Conservation (phyloP, 139 green algal genomes). For the Chlamydomonas sp. region DNA sequence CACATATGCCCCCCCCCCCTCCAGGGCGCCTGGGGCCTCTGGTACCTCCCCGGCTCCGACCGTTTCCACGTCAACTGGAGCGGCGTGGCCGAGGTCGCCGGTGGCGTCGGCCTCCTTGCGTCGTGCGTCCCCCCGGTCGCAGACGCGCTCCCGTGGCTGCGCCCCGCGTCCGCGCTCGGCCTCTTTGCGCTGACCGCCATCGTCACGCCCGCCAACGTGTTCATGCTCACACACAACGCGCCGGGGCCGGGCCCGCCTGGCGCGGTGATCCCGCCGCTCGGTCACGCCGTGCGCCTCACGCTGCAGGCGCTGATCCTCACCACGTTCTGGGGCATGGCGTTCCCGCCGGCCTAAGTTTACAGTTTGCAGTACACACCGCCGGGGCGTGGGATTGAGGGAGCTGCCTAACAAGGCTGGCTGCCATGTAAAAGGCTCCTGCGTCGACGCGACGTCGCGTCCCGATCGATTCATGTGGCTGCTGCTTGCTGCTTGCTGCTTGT, state of each 20-base stretch:
- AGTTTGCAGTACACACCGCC: neutral
- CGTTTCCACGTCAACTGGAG: conserved; percentile 44
- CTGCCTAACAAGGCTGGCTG: no score
- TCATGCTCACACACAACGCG: conserved; percentile 46
- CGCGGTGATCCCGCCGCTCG: conserved; percentile 6
- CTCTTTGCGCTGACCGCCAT: conserved; percentile 28
- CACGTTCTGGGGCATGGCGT: conserved; percentile 6
- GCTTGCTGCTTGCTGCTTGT: no score
- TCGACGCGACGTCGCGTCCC: no score
- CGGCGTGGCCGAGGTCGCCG: conserved; percentile 39
- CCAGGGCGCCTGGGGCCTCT: conserved; percentile 40
- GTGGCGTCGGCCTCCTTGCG: conserved; percentile 32
- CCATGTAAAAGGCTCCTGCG: no score
- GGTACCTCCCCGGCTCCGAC: conserved; percentile 33
- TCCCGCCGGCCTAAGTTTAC: no score
- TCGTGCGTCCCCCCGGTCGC: neutral
- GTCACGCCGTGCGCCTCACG: neutral
- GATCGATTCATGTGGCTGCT: no score
- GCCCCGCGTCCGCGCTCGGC: conserved; percentile 18
- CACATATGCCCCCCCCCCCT: no score
- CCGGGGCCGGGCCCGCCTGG: conserved; percentile 22
- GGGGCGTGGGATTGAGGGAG: no score
- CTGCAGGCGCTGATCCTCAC: conserved; percentile 1
- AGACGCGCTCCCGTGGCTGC: conserved; percentile 20
- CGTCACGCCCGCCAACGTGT: conserved; percentile 40